phyloP scores from a whole-genome alignment of 495 filamentous ascomycete species.

The Tuber melanosporum region DNA sequence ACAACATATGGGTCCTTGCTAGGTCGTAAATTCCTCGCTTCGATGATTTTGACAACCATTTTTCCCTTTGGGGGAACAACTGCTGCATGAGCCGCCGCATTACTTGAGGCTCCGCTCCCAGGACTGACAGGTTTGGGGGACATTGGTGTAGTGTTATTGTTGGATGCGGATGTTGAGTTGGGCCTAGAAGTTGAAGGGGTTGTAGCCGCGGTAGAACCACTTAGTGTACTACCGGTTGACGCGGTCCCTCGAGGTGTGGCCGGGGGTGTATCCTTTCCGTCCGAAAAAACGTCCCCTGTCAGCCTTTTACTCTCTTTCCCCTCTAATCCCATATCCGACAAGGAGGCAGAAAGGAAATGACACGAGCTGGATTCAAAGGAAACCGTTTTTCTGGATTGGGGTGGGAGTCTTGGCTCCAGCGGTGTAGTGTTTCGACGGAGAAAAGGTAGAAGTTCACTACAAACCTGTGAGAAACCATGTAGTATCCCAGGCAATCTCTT shows the following conservation, averaged over 20 bases:
- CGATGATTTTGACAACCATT: conserved; percentile 76
- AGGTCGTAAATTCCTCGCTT: conserved; percentile 72
- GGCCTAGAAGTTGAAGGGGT: conserved; percentile 23
- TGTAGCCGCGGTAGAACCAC: conserved; percentile 19
- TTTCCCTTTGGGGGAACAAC: conserved; percentile 80
- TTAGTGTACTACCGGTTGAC: conserved; percentile 36
- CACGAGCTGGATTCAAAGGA: conserved; percentile 5
- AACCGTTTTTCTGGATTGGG: neutral
- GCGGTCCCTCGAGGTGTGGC: conserved; percentile 40
- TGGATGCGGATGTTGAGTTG: conserved; percentile 21
- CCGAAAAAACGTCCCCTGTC: conserved; percentile 34
- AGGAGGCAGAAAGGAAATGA: conserved; percentile 17
- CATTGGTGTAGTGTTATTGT: neutral
- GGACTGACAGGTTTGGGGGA: neutral
- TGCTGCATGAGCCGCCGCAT: conserved; percentile 46
- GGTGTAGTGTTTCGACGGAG: conserved; percentile 16
- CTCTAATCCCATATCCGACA: conserved; percentile 21
- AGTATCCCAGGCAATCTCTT: conserved; percentile 41
- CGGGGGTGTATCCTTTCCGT: conserved; percentile 42
- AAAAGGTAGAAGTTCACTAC: conserved; percentile 35
- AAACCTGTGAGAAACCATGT: conserved; percentile 42
- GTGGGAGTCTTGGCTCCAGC: neutral
- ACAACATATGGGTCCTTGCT: conserved; percentile 90
- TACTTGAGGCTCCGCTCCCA: neutral
- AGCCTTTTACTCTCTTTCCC: conserved; percentile 25